Conservation (phyloP, 208 protist genomes). For the Trypanosoma melophagium region DNA sequence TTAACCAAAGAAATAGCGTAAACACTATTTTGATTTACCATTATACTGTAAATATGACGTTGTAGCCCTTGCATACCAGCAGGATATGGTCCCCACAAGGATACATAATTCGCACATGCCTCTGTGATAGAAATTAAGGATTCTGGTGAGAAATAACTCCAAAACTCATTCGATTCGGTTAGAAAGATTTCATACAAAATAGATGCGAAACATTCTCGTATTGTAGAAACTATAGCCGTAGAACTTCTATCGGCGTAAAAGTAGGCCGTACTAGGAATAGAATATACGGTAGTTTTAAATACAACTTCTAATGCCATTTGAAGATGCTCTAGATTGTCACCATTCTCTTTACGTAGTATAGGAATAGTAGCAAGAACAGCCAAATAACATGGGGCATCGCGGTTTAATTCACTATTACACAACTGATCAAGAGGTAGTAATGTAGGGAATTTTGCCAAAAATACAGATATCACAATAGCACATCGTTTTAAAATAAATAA, state of each 20-base stretch:
- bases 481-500: conserved; percentile 20
- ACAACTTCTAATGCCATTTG: conserved; percentile 20
- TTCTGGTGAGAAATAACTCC: conserved; percentile 31
- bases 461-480: conserved; percentile 28
- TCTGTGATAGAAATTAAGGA: conserved; percentile 35
- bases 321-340: conserved; percentile 12
- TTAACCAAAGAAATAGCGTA: conserved; percentile 25
- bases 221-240: conserved; percentile 9
- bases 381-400: conserved; percentile 19
- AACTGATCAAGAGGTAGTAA: conserved; percentile 10
- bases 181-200: conserved; percentile 25
- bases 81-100: conserved; percentile 27
- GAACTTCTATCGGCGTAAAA: conserved; percentile 34
- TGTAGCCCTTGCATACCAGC: conserved; percentile 4
- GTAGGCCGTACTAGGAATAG: conserved; percentile 20
- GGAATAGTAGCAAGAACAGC: conserved; percentile 17
- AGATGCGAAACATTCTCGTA: conserved; percentile 19
- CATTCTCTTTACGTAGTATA: conserved; percentile 1
- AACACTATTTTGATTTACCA: neutral
- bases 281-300: conserved; percentile 28
- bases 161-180: conserved; percentile 30
- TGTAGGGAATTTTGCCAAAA: conserved; percentile 17
- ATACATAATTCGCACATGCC: conserved; percentile 30
- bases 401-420: neutral
- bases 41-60: neutral